These are phyloP conservation scores for Symbiodinium pilosum DNA, from an alignment of 73 alveolate genomes.

Conservation along the genomic window DNA sequence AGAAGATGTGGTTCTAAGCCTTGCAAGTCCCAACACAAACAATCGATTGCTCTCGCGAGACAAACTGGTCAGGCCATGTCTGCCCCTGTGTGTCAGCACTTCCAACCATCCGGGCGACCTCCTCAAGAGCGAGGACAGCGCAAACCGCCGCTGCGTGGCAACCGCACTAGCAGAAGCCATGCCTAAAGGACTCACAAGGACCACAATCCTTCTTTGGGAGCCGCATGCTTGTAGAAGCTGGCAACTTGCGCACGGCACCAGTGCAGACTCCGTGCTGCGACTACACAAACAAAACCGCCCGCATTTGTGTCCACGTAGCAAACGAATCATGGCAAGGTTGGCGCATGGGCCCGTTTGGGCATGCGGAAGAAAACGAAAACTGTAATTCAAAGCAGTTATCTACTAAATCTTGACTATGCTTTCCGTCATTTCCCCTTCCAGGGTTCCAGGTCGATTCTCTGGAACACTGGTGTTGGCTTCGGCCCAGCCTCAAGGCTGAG, in stretches of 20 bases:
- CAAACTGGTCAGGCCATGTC: too few relatives aligned
- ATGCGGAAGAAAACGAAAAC: neutral
- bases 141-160: slow-evolving; percentile 40
- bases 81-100: too few relatives aligned
- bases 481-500: slow-evolving; percentile 30
- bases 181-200: neutral
- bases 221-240: neutral
- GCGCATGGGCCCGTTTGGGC: neutral
- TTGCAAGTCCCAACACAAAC: neutral
- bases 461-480: slow-evolving; percentile 87
- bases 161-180: slow-evolving; percentile 76
- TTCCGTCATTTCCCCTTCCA: slow-evolving; percentile 50
- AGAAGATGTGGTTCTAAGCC: slow-evolving; percentile 22
- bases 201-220: neutral
- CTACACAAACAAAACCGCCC: too few relatives aligned
- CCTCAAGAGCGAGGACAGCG: slow-evolving; percentile 34
- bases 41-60: too few relatives aligned
- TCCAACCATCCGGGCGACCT: neutral
- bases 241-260: neutral
- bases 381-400: too few relatives aligned
- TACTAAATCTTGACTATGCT: neutral
- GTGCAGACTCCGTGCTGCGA: neutral
- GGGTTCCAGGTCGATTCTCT: slow-evolving; percentile 65
- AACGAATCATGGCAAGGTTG: neutral
- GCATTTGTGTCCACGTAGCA: neutral